Percentiles rank a stretch among this genome's conserved stretches.
Conservation (phyloP, 2,329 filamentous ascomycete genomes). For the Colletotrichum agaves region DNA sequence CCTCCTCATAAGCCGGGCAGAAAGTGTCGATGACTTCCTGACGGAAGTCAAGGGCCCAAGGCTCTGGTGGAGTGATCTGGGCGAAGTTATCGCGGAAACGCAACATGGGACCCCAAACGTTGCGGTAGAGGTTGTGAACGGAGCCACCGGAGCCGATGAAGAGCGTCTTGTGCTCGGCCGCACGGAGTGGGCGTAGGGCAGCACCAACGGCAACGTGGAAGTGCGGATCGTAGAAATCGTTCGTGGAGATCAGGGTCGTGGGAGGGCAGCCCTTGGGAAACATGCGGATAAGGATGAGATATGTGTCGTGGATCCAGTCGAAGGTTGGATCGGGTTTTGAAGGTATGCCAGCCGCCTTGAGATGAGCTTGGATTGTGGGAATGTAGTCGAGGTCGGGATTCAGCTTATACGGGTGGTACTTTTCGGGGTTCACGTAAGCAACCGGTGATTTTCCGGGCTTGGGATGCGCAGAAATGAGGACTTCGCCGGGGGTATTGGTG, state of each 20-base stretch:
- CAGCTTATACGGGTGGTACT: conserved; percentile 71
- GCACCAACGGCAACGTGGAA: conserved; percentile 64
- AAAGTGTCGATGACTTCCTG: conserved; percentile 60
- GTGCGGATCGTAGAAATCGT: conserved; percentile 53
- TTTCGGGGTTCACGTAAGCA: conserved; percentile 72
- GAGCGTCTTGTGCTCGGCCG: conserved; percentile 55
- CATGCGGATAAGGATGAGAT: conserved; percentile 76
- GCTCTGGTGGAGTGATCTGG: conserved; percentile 66
- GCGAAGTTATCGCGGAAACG: conserved; percentile 72
- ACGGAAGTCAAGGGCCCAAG: conserved; percentile 72
- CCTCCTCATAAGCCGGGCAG: conserved; percentile 51
- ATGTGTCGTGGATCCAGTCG: conserved; percentile 80
- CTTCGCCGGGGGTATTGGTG: conserved; percentile 57
- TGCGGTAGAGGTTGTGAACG: conserved; percentile 77
- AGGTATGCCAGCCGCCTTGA: conserved; percentile 64
- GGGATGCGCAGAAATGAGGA: conserved; percentile 71
- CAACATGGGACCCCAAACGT: conserved; percentile 73
- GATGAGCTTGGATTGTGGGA: conserved; percentile 60
- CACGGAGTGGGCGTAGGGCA: conserved; percentile 64
- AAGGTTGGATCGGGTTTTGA: conserved; percentile 64
- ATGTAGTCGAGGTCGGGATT: conserved; percentile 66
- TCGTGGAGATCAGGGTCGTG: conserved; percentile 60
- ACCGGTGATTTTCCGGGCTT: conserved; percentile 70
- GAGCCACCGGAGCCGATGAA: conserved; percentile 70
- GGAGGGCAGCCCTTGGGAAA: conserved; percentile 73